Evolutionary conservation across 805 yeast species (phyloP), one percentile per base, ranked within the genome.

Genomic region (Saturnispora hagleri): DNA sequence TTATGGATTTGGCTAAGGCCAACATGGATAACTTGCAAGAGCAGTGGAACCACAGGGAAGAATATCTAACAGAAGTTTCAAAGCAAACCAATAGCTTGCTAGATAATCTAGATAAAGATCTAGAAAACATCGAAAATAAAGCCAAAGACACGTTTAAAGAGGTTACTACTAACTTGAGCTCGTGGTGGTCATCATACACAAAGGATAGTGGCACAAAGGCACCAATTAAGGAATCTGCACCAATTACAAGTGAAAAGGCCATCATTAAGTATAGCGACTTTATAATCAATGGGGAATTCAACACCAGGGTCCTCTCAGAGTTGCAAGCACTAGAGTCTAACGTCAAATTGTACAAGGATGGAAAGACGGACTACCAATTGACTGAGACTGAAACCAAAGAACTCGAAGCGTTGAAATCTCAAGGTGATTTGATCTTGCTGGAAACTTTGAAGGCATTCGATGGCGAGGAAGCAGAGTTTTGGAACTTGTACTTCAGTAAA

Each of bases 31-130:
- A 15, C 8, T 17, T 49, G 12, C 51, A 48, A 13, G 33, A 12
- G 7, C 33, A 48, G 34, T 48, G 51, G 51, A 46, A 48, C n/a
- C 34, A 42, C 22, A 31, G 34, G n/a, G 51, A 48, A 4, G 42
- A 41, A 18, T 26, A 31, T 20, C 4, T 48, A 6, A 13, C 31
- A 6, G 15, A 34, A 12, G 51, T 46, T 17, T 36, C 47, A 6
- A 27, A 22, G 15, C 22, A 35, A 20, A 49, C 51, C n/a, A 49
- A 34, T n/a, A 43, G 28, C 12, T 8, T 43, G 17, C 24, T 49
- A 18, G 51, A 49, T 26, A 27, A 20, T 17, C 7, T 49, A n/a
- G 51, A 49, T 43, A 27, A 20, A 18, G 51, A 49, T 36, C 31
- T 49, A 5, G 51, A 49, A 35, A 24, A 31, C 24, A 34, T 49